Conservation (phyloP, 2,329 filamentous ascomycete genomes). For the Arthrobotrys sphaeroides region DNA sequence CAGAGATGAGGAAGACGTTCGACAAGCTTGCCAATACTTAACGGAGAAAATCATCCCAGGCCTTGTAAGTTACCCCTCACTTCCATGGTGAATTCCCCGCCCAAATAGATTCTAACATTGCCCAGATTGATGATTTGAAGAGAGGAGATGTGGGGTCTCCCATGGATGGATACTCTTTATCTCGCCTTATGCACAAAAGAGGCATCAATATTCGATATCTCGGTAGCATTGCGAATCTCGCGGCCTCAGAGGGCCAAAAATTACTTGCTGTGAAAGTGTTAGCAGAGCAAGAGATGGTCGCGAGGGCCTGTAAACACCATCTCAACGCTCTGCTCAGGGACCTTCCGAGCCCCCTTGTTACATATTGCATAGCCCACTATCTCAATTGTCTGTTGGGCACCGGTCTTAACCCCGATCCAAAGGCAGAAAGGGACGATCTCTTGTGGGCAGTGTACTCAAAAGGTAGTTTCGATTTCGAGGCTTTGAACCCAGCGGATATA, state of each 20-base stretch:
- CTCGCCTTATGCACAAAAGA: slow-evolving; percentile 88
- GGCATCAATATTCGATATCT: slow-evolving; percentile 97
- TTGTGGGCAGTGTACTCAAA: slow-evolving; percentile 81
- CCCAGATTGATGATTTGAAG: slow-evolving; percentile 77
- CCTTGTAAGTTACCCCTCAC: slow-evolving; percentile 63
- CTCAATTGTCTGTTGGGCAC: slow-evolving; percentile 91
- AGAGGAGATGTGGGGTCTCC: slow-evolving; percentile 96
- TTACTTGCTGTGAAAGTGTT: slow-evolving; percentile 80
- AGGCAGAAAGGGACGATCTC: slow-evolving; percentile 77
- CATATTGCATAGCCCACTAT: slow-evolving; percentile 82
- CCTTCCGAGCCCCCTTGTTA: slow-evolving; percentile 80
- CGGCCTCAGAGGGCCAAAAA: slow-evolving; percentile 73
- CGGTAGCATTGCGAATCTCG: slow-evolving; percentile 79
- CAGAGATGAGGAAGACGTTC: slow-evolving; percentile 87
- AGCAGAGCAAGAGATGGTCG: slow-evolving; percentile 88
- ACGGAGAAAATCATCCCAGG: slow-evolving; percentile 81
- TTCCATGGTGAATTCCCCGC: neutral
- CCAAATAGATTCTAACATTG: slow-evolving; percentile 6
- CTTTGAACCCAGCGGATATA: slow-evolving; percentile 77
- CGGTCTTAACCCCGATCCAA: slow-evolving; percentile 78
- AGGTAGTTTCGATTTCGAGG: slow-evolving; percentile 81
- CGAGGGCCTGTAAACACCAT: slow-evolving; percentile 95
- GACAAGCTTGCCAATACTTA: slow-evolving; percentile 81
- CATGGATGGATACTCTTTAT: slow-evolving; percentile 95
- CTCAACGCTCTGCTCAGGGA: slow-evolving; percentile 80